Evolutionary conservation across 2,329 filamentous ascomycete genomes (phyloP), one percentile per base, ranked within the genome.

Genomic region (Sarocladiaceae sp.): DNA sequence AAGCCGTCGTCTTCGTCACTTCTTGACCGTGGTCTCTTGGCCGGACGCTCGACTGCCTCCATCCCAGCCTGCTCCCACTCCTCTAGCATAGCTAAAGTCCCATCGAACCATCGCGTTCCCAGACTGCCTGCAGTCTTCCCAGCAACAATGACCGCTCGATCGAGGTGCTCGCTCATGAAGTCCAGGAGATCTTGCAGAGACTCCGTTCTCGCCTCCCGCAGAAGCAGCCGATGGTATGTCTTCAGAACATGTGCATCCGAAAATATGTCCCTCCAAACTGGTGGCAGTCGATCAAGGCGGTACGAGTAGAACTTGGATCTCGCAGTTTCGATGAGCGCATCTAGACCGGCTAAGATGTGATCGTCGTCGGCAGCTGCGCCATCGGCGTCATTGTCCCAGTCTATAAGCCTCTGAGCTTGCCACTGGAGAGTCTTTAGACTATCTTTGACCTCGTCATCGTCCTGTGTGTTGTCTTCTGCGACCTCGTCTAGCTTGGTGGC

Each of bases 71-170:
- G 51, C 15, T 47, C 13, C 59, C 59, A 67, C 8, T 55, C 53
- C 47, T 70, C 66, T 11, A 82, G 69, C 23, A 73, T 47, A 3
- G 66, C 64, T 22, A 88, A 60, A 0, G 77, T 74, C 37, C 68
- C 62, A 53, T 85, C 75, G 42, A 85, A 74, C 66, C 77, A 81
- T 3, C 12, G 46, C 18, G 68, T 62, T 7, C 80, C 77, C 52
- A 88, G 73, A 1, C 63, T 53, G 26, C 65, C 57, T 0, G 78
- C 74, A 1, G 81, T 80, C 0, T 79, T 86, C 1, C 87, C 88
- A 0, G 88, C 82, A 51, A 91, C 79, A 42, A 96, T 89, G 40
- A 95, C 68, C 0, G 87, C 85, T 65, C 84, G 83, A 60, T 97
- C 92, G 2, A 97, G 75, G 1, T 77, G 70, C 51, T 77, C 76